Conservation (phyloP, 2,329 filamentous ascomycete genomes). For the Arthrobotrys conoides region DNA sequence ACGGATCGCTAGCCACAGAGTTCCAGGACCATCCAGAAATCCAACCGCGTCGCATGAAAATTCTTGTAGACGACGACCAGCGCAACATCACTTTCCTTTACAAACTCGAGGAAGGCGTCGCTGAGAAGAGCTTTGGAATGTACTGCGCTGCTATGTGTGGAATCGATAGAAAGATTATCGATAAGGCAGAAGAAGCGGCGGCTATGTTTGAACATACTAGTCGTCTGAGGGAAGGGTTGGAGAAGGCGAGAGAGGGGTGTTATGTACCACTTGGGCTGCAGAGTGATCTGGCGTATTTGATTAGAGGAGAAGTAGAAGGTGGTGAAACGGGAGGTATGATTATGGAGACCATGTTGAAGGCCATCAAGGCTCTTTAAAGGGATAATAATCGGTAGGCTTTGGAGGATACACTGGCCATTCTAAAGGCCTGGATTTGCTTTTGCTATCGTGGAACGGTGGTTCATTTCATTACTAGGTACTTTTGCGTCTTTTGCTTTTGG, state of each 20-base stretch:
- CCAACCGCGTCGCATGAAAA: slow-evolving; percentile 88
- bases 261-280: slow-evolving; percentile 87
- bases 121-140: slow-evolving; percentile 98
- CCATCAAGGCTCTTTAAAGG: slow-evolving; percentile 73
- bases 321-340: slow-evolving; percentile 68
- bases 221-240: slow-evolving; percentile 86
- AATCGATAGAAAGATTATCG: slow-evolving; percentile 84
- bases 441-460: slow-evolving; percentile 39
- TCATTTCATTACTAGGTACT: slow-evolving; percentile 35
- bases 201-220: slow-evolving; percentile 96
- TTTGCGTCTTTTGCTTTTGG: slow-evolving; percentile 2
- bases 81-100: slow-evolving; percentile 96
- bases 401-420: slow-evolving; percentile 13
- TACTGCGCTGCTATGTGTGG: slow-evolving; percentile 99
- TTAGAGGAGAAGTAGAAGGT: slow-evolving; percentile 72
- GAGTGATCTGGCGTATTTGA: slow-evolving; percentile 85
- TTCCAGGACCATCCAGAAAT: slow-evolving; percentile 93
- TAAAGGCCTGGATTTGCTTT: slow-evolving; percentile 13
- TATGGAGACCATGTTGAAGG: slow-evolving; percentile 74
- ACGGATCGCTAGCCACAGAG: slow-evolving; percentile 92
- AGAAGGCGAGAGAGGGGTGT: slow-evolving; percentile 81
- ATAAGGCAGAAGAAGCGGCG: slow-evolving; percentile 88
- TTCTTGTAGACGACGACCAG: slow-evolving; percentile 87
- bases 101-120: slow-evolving; percentile 91
- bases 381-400: neutral